Evolutionary conservation across 2,329 filamentous ascomycete genomes (phyloP), one percentile per base, ranked within the genome.

Genomic region (Aspergillus tubingensis): DNA sequence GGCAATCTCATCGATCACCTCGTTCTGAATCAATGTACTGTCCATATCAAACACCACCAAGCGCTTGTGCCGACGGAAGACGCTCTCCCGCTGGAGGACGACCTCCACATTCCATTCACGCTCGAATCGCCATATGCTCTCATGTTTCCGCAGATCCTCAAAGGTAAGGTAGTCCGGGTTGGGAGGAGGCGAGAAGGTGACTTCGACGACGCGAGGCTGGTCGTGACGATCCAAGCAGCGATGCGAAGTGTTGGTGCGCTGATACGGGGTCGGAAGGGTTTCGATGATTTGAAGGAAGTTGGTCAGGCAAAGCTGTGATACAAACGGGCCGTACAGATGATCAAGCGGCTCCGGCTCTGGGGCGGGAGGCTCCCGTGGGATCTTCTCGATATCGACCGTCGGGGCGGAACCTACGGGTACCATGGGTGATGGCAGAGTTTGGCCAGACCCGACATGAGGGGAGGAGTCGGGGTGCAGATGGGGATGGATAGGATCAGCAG

Each of bases 21-120:
- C 95, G 76, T 99, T 93, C 57, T 94, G 90, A 74, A 99, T 98
- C 62, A 99, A 85, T 0, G 95, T 99, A 76, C 90, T 95, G 80
- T 99, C 95, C 95, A 99, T 99, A 76, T 99, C 95, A 72, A 99
- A 99, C 32, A 97, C 91, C 3, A 94, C 92, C 10, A 98, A 82
- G 8, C 94, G 86, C 66, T 93, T 93, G 76, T 96, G 86, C 27
- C 89, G 85, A 60, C 92, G 83, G 81, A 89, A 92, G 32, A 94
- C 82, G 30, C 81, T 85, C 72, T 94, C 91, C 43, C 77, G 77
- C 76, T 96, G 91, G 63, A 96, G 82, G 19, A 91, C 86, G 13
- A 94, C 89, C 76, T 96, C 91, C 43, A 95, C 88, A 70, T 92
- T 93, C 91, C 91, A 96, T 74, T 94, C 90, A 64, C 87, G 85